These are phyloP conservation scores for Trametes gibbosa DNA, from an alignment of 768 basidiomycete species.

Conservation along the genomic window DNA sequence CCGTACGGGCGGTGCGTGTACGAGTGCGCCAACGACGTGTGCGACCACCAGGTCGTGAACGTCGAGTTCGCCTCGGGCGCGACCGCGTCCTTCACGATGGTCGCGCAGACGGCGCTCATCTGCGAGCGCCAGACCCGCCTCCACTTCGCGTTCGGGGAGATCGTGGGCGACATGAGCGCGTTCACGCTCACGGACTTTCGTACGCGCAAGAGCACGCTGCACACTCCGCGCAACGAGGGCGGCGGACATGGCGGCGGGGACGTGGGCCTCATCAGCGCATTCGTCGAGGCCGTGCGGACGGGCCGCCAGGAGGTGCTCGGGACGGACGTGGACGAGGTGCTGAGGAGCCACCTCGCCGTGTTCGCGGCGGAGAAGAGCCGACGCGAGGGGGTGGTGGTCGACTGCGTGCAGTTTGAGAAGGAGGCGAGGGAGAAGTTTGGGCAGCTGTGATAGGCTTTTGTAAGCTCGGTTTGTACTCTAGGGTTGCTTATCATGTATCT, in stretches of 20 bases:
- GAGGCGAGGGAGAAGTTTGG: slow-evolving; percentile 37
- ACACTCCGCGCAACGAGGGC: slow-evolving; percentile 53
- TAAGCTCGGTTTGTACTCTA: background rate
- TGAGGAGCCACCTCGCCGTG: slow-evolving; percentile 78
- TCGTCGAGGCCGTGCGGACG: slow-evolving; percentile 70
- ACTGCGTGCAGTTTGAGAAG: slow-evolving; percentile 60
- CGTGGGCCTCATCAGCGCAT: slow-evolving; percentile 67
- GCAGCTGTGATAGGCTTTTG: background rate
- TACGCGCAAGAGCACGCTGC: slow-evolving; percentile 42
- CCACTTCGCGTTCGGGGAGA: slow-evolving; percentile 85
- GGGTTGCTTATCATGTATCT: background rate
- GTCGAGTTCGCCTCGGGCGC: slow-evolving; percentile 79
- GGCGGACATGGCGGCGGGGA: slow-evolving; percentile 88
- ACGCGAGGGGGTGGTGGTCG: slow-evolving; percentile 63
- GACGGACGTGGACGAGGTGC: slow-evolving; percentile 63
- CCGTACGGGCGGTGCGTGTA: slow-evolving; percentile 86
- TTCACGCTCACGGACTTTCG: slow-evolving; percentile 81
- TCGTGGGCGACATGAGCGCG: slow-evolving; percentile 78
- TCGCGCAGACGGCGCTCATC: slow-evolving; percentile 75
- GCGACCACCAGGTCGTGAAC: slow-evolving; percentile 61
- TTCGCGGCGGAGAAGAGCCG: slow-evolving; percentile 86
- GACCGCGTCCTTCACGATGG: slow-evolving; percentile 87
- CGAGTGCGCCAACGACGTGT: slow-evolving; percentile 72
- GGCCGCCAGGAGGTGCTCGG: slow-evolving; percentile 63
- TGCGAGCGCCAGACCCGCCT: slow-evolving; percentile 82